Conservation (phyloP, 441 rosid species). For the Adansonia grandidieri region DNA sequence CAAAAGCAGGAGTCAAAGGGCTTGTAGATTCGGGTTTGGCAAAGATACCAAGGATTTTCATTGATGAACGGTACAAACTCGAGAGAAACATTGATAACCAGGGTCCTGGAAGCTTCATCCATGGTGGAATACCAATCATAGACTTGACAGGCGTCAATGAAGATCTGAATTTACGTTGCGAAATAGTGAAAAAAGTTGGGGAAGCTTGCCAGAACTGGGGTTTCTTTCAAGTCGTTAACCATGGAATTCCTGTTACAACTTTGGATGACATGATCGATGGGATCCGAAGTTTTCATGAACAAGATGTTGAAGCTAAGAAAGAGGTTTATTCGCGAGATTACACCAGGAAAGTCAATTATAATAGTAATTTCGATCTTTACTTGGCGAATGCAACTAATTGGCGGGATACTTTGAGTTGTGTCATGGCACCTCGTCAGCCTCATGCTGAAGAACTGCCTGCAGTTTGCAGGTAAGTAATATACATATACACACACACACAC, state of each 20-base stretch:
- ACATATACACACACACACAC: too few species aligned
- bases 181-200: constrained; percentile 21
- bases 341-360: constrained; percentile 35
- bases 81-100: not conserved
- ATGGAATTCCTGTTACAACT: constrained; percentile 37
- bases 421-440: constrained; percentile 50
- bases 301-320: constrained; percentile 37
- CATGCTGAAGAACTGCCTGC: constrained; percentile 51
- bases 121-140: constrained; percentile 28
- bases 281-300: constrained; percentile 40
- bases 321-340: constrained; percentile 36
- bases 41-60: constrained; percentile 48
- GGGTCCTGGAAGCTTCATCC: not conserved
- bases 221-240: constrained; percentile 37
- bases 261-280: constrained; percentile 40
- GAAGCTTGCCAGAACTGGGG: constrained; percentile 35
- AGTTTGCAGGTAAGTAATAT: constrained; percentile 39
- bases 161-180: constrained; percentile 14
- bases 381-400: constrained; percentile 37
- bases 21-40: constrained; percentile 43
- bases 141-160: constrained; percentile 27
- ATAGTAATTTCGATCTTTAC: constrained; percentile 42
- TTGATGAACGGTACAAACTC: not conserved
- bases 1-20: constrained; percentile 49
- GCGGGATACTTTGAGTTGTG: constrained; percentile 50